A percentile compares a stretch with the other conserved stretches of the same genome.
These are phyloP conservation scores for Solanum sparsipilum DNA, from an alignment of 257 asterid genomes.

Conservation along the genomic window DNA sequence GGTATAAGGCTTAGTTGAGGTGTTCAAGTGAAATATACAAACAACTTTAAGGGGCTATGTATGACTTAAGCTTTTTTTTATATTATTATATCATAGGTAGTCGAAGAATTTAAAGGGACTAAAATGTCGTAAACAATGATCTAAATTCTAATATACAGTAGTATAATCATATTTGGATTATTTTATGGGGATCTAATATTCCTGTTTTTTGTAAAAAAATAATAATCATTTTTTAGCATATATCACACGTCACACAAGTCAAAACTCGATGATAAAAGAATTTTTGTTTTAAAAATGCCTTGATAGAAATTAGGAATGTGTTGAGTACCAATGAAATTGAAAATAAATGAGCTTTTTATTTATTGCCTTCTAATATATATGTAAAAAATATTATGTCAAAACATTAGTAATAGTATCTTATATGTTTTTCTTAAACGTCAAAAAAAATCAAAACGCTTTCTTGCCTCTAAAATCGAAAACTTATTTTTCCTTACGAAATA, in stretches of 20 bases:
- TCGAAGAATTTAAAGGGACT: not conserved
- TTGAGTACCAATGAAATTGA: too few relatives aligned
- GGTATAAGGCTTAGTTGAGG: too few relatives aligned
- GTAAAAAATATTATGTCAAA: too few relatives aligned
- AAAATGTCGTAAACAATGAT: not conserved
- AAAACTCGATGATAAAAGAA: not conserved
- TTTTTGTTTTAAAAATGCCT: too few relatives aligned
- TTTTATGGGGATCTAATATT: not conserved
- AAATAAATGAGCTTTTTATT: too few relatives aligned
- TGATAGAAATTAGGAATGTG: too few relatives aligned
- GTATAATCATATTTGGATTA: not conserved
- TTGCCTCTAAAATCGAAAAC: not conserved
- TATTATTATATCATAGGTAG: not conserved
- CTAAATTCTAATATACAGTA: not conserved
- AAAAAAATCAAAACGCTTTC: not conserved
- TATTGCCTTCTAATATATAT: too few relatives aligned
- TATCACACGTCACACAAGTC: not conserved
- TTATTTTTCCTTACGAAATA: not conserved
- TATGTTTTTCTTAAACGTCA: not conserved
- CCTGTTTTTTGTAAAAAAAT: not conserved
- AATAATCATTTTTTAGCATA: not conserved
- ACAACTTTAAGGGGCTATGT: too few relatives aligned
- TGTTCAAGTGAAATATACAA: too few relatives aligned
- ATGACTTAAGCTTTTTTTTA: too few relatives aligned
- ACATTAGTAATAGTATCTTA: not conserved